phyloP scores from a whole-genome alignment of 352 stramenopile genomes.

The Pythium utonaiense region DNA sequence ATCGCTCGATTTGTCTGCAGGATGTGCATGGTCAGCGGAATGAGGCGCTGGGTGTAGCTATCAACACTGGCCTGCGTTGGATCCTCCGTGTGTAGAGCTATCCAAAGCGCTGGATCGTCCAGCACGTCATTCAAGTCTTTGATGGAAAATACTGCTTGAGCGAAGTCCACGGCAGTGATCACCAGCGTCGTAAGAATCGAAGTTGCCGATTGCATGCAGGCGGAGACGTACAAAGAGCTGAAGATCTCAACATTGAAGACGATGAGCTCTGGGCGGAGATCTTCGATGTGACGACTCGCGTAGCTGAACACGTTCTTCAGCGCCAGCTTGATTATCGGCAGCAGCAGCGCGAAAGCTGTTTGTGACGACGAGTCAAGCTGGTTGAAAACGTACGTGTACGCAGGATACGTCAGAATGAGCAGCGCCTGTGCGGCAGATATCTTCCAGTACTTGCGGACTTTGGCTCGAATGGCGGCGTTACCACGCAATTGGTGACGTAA shows the following conservation, averaged over 20 bases:
- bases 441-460: background rate
- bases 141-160: constrained; percentile 5
- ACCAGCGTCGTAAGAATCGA: constrained; percentile 11
- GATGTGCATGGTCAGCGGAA: background rate
- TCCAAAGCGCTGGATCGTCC: background rate
- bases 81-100: background rate
- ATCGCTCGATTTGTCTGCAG: background rate
- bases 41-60: background rate
- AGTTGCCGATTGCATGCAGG: constrained; percentile 25
- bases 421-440: background rate
- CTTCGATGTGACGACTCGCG: constrained; percentile 12
- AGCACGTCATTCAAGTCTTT: background rate
- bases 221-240: constrained; percentile 27
- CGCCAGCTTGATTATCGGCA: constrained; percentile 29
- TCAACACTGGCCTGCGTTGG: background rate
- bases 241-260: constrained; percentile 32
- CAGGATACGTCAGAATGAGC: constrained; percentile 6
- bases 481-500: background rate
- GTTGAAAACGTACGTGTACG: constrained; percentile 8
- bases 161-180: constrained; percentile 11
- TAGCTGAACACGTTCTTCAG: constrained; percentile 24
- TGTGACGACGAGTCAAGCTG: background rate
- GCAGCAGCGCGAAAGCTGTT: constrained; percentile 10
- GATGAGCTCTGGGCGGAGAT: constrained; percentile 17
- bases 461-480: background rate